Conservation (phyloP, 2,329 filamentous ascomycete genomes). For the Stagonosporopsis tanaceti region DNA sequence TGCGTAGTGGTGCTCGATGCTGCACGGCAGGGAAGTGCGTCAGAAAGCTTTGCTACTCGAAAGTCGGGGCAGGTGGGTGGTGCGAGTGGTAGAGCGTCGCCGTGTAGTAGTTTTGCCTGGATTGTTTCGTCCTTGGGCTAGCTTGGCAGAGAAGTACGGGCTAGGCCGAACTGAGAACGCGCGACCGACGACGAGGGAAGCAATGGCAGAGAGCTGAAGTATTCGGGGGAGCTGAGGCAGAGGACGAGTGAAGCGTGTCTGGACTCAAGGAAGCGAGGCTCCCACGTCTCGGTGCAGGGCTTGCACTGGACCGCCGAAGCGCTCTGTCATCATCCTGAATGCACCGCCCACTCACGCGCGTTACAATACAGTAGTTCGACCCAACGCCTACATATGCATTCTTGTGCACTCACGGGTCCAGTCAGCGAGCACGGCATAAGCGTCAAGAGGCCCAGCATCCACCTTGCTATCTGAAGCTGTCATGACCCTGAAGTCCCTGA, state of each 20-base stretch:
- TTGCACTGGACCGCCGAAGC: constrained; percentile 14
- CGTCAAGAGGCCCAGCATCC: not conserved
- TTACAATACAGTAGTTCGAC: constrained; percentile 10
- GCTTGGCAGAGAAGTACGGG: constrained; percentile 28
- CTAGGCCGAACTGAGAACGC: constrained; percentile 30
- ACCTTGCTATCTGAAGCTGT: not conserved
- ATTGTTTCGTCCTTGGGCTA: constrained; percentile 32
- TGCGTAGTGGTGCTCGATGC: constrained; percentile 28
- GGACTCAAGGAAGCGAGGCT: constrained; percentile 11
- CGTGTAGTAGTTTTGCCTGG: constrained; percentile 35
- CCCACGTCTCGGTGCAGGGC: constrained; percentile 6
- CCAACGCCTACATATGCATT: constrained; percentile 14
- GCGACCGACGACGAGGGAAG: constrained; percentile 24
- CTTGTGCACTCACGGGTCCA: constrained; percentile 11
- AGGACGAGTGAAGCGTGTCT: constrained; percentile 2
- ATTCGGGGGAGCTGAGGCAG: constrained; percentile 4
- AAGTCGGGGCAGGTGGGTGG: constrained; percentile 32
- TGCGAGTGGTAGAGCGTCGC: constrained; percentile 41
- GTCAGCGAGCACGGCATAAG: constrained; percentile 2
- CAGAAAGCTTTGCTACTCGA: constrained; percentile 26
- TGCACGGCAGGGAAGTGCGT: constrained; percentile 35
- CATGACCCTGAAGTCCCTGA: not conserved
- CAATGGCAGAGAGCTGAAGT: constrained; percentile 4
- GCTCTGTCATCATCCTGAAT: constrained; percentile 23
- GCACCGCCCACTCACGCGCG: constrained; percentile 20